phyloP scores from a whole-genome alignment of 2,329 filamentous ascomycete genomes.

The Keithomyces neogunnii region DNA sequence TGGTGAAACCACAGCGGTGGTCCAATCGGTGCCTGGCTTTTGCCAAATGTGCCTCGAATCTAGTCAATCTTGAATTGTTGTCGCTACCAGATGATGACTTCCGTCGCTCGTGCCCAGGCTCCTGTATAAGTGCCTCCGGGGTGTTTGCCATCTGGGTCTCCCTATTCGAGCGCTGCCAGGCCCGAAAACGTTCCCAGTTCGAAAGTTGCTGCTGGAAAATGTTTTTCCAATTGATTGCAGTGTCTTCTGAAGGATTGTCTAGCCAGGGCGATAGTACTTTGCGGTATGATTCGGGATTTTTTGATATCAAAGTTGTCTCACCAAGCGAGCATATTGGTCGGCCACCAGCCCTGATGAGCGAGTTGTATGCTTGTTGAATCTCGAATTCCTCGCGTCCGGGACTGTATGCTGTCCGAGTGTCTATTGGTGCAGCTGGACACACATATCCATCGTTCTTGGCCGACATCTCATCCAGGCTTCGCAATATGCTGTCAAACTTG shows the following conservation, averaged over 20 bases:
- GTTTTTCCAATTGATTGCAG: constrained; percentile 4
- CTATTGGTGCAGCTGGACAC: background rate
- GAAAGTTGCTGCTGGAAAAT: constrained; percentile 4
- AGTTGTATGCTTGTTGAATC: constrained; percentile 3
- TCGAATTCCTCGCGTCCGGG: constrained; percentile 7
- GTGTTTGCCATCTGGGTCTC: background rate
- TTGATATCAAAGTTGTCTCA: constrained; percentile 1
- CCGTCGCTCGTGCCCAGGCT: too few species aligned
- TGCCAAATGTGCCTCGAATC: background rate
- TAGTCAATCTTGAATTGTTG: background rate
- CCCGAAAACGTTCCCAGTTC: constrained; percentile 5
- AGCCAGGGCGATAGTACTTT: constrained; percentile 4
- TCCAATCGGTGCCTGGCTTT: background rate
- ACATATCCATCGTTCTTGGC: constrained; percentile 2
- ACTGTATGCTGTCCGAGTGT: background rate
- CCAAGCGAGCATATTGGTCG: constrained; percentile 3
- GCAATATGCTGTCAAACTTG: constrained; percentile 4
- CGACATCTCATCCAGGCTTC: constrained; percentile 7
- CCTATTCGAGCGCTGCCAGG: constrained; percentile 5
- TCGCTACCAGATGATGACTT: background rate
- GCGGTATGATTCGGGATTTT: background rate
- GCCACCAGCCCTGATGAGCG: constrained; percentile 2
- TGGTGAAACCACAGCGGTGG: constrained; percentile 2
- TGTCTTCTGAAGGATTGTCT: background rate
- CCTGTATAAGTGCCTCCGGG: background rate